Percentiles rank a stretch among this genome's conserved stretches.
These are phyloP conservation scores for Glycine soja DNA, from an alignment of 306 rosid species.

Conservation along the genomic window DNA sequence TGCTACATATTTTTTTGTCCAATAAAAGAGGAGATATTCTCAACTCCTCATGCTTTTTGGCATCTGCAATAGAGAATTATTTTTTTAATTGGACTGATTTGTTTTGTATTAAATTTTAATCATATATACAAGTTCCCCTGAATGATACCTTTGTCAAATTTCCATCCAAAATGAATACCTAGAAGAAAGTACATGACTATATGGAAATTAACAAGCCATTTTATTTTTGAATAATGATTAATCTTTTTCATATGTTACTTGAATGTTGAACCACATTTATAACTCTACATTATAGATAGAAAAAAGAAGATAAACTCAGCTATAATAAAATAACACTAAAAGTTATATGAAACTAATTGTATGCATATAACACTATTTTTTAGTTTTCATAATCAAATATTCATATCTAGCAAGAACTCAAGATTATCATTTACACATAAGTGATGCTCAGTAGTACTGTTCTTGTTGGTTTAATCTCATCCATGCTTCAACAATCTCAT, in stretches of 20 bases:
- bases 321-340: too few species aligned
- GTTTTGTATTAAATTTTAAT: background rate
- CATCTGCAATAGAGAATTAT: slow-evolving; percentile 11
- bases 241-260: slow-evolving; percentile 3
- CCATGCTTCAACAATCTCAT: slow-evolving; percentile 28
- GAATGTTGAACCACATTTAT: background rate
- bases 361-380: too few species aligned
- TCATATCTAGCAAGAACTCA: background rate
- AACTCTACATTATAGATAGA: background rate
- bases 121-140: background rate
- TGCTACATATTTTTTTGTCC: slow-evolving; percentile 23
- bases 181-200: background rate
- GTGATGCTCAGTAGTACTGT: background rate
- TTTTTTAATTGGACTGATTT: background rate
- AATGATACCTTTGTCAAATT: background rate
- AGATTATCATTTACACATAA: slow-evolving; percentile 17
- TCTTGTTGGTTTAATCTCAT: slow-evolving; percentile 5
- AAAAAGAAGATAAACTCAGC: too few species aligned
- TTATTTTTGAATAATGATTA: background rate
- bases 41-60: slow-evolving; percentile 17
- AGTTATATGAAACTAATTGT: too few species aligned
- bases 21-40: slow-evolving; percentile 28
- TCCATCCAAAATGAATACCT: background rate
- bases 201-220: too few species aligned
- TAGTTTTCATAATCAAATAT: background rate